Base-by-base conservation (phyloP, 768 basidiomycete species). In the Boletus vinaceobasis region DNA sequence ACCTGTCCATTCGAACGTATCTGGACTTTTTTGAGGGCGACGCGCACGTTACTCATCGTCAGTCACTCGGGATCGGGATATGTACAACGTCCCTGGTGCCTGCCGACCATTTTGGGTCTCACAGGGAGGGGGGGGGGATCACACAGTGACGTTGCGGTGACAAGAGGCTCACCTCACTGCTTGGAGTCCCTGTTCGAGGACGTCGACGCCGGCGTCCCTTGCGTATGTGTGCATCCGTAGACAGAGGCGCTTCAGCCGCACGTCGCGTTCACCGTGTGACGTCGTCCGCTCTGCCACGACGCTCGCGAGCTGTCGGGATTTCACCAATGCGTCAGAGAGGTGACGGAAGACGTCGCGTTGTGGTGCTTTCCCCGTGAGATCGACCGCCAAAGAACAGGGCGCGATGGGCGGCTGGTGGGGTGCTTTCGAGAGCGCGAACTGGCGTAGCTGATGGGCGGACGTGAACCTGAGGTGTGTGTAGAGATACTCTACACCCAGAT, bases 1-100 rank as follows among this genome's bases (percentile, higher is more conserved):
- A 4, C 82, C 80, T n/a, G 71, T 78, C 85, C 85, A 85, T 21
- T 68, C 68, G 59, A 84, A 84, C 21, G 58, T 64, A 43, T 67
- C 69, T 33, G 81, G 82, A 48, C 81, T 69, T 81, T 69, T 81
- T 52, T 23, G 32, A 6, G 33, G 15, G 42, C n/a, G 21, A 43
- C 8, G 27, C 8, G 23, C 8, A 19, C 19, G 9, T 21, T 17
- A 23, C 23, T n/a, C n/a, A 23, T 43, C 11, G 42, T 51, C 58
- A 59, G 31, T 39, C 2, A 36, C 35, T 37, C n/a, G 27, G 5
- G 6, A 36, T 42, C 21, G 21, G 2, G 33, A 23, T 23, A 23
- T 23, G 23, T 26, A n/a, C 33, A 48, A 10, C 13, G 21, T 35
- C 26, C 45, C 45, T 9, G 45, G 45, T 29, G 3, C 14, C 50